Evolutionary conservation across 1,139 yeast species (phyloP).

Genomic region (Scheffersomyces lignicola): DNA sequence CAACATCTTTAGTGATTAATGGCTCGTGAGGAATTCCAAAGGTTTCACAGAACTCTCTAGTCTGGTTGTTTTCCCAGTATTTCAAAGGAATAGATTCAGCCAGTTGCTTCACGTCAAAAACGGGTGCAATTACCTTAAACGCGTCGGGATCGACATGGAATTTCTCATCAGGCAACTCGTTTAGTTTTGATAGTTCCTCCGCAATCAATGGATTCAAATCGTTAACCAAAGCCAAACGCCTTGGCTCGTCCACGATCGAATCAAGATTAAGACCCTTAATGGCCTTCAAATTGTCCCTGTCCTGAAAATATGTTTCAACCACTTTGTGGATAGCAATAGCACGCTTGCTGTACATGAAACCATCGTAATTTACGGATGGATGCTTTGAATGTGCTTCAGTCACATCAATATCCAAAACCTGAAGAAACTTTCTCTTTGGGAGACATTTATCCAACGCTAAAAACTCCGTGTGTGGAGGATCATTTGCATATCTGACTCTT

Average conservation of each 20-base stretch:
- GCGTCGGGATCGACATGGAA: slow-evolving; percentile 22
- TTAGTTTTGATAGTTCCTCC: slow-evolving; percentile 18
- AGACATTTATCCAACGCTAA: slow-evolving; percentile 85
- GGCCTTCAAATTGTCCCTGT: slow-evolving; percentile 9
- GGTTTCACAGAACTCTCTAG: slow-evolving; percentile 27
- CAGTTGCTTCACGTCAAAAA: slow-evolving; percentile 12
- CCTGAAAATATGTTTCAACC: slow-evolving; percentile 28
- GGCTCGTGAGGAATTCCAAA: slow-evolving; percentile 19
- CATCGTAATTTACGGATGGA: slow-evolving; percentile 17
- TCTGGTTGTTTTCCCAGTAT: slow-evolving; percentile 41
- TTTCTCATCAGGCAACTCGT: slow-evolving; percentile 11
- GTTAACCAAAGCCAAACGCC: slow-evolving; percentile 9
- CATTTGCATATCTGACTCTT: neutral
- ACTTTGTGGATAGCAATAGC: slow-evolving; percentile 49
- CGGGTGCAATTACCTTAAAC: slow-evolving; percentile 34
- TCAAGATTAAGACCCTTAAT: slow-evolving; percentile 12
- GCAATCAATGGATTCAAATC: slow-evolving; percentile 25
- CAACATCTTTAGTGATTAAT: too few relatives aligned
- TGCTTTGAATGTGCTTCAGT: slow-evolving; percentile 20
- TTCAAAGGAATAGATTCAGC: slow-evolving; percentile 19
- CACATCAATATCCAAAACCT: slow-evolving; percentile 32
- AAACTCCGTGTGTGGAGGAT: slow-evolving; percentile 50
- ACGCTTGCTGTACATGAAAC: slow-evolving; percentile 44
- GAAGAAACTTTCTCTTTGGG: slow-evolving; percentile 57
- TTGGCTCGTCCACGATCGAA: slow-evolving; percentile 10